Evolutionary conservation across 257 asterid genomes (phyloP).

Genomic region (Datura wrightii): DNA sequence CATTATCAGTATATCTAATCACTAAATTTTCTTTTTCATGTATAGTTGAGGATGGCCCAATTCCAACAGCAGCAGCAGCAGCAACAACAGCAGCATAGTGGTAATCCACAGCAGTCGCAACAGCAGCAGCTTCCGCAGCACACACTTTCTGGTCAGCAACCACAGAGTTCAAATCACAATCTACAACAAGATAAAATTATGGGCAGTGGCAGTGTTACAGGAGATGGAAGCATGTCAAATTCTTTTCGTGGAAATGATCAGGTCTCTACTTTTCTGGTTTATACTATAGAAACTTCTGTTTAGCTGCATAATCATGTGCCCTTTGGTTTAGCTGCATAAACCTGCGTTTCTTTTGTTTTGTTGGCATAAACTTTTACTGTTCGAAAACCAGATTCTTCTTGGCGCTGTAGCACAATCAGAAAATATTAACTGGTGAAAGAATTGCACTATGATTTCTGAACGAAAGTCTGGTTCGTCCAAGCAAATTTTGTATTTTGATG

Average conservation of each 20-base stretch:
- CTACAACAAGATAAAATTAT: conserved; percentile 82
- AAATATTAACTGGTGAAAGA: not conserved
- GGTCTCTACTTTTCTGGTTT: conserved; percentile 60
- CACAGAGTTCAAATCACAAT: conserved; percentile 83
- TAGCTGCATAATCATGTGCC: not conserved
- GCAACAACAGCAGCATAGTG: conserved; percentile 40
- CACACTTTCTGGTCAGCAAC: conserved; percentile 80
- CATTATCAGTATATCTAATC: not conserved
- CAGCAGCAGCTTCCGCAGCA: conserved; percentile 84
- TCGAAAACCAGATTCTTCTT: not conserved
- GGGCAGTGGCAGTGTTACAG: conserved; percentile 69
- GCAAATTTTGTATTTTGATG: not conserved
- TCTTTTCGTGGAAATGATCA: conserved; percentile 89
- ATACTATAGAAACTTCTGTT: not conserved
- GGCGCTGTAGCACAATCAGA: conserved; percentile 13
- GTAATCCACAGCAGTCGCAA: conserved; percentile 40
- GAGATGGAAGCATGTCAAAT: conserved; percentile 90
- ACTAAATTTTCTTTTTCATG: conserved; percentile 28
- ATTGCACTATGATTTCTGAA: conserved; percentile 9
- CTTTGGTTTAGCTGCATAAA: not conserved
- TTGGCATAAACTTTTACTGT: not conserved
- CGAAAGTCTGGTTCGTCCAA: not conserved
- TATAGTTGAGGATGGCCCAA: conserved; percentile 76
- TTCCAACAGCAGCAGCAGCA: conserved; percentile 69
- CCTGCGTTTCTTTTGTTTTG: not conserved